Conservation (phyloP, 129 eudicot genomes). For the Glebionis coronaria region DNA sequence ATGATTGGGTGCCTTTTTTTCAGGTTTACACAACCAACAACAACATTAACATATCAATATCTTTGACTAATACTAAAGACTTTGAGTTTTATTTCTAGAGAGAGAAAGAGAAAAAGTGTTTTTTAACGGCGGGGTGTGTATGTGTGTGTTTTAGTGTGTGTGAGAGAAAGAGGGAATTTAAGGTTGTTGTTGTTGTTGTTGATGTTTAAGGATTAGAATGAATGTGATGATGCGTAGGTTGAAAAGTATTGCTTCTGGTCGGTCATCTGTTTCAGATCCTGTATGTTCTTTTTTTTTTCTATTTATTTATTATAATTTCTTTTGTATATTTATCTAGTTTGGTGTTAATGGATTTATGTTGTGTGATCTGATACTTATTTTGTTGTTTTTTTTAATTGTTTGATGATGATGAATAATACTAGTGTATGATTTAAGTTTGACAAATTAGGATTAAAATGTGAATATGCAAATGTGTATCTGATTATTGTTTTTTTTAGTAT, state of each 20-base stretch:
- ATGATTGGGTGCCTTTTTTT: constrained; percentile 26
- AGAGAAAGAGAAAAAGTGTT: constrained; percentile 30
- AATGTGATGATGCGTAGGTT: constrained; percentile 94
- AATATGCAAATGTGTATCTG: no score
- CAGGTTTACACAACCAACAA: constrained; percentile 13
- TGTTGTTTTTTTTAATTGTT: no score
- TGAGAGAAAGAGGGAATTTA: constrained; percentile 20
- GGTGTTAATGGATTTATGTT: neutral
- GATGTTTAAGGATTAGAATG: constrained; percentile 44
- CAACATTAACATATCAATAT: neutral
- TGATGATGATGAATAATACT: no score
- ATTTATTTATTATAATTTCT: no score
- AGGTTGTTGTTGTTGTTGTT: constrained; percentile 42
- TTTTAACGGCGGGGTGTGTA: constrained; percentile 15
- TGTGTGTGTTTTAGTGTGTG: constrained; percentile 21
- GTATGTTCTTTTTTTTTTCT: constrained; percentile 34
- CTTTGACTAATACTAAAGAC: constrained; percentile 36
- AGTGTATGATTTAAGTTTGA: no score
- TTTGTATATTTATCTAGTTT: no score
- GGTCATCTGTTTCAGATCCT: constrained; percentile 88
- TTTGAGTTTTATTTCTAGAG: constrained; percentile 14
- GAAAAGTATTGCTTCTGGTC: constrained; percentile 94
- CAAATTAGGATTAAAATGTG: no score
- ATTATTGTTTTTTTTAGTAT: no score
- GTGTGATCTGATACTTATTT: constrained; percentile 17